Base-by-base conservation (phyloP, 2,329 filamentous ascomycete genomes). In the Fusarium redolens region DNA sequence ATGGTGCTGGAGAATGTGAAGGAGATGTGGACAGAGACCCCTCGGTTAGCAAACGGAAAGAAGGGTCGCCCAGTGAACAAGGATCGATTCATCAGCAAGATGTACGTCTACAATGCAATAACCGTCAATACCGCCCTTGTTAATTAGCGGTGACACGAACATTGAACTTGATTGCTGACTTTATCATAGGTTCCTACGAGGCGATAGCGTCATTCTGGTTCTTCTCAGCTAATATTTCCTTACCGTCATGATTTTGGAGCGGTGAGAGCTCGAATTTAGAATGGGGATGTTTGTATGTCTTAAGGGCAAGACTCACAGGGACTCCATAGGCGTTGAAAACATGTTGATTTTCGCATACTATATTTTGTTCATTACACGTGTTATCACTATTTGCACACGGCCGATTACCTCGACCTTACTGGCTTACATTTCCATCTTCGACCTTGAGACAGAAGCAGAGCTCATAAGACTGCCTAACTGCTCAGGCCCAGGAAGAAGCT, bases 21-120 rank as follows among this genome's bases (percentile, higher is more conserved):
- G 88, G 96, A 99, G 86, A 98, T 99, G 96, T 99, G 96, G 96
- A 98, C 95, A 14, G 96, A 99, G 86, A 96, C 93, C 62, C 95
- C 96, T 54, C 87, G 91, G 69, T 88, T 93, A 79, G 91, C 93
- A 28, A 92, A 92, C 74, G 96, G 96, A 75, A 96, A 96, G 87
- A 95, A 95, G 85, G 95, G 95, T 62, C 88, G 92, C 78, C 91
- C 93, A 48, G 94, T 98, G 71, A 99, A 99, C 86, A 98, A 98
- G 90, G 96, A 99, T 84, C 89, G 96, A 45, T 98, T 98, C 84
- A 96, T 98, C 79, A 97, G 94, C 88, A 98, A 98, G 87, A 96
- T 98, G 95, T 95, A 82, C 76, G 91, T 89, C n/a, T 17, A 40
- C 6, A 33, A 28, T 41, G 30, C 31, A 41, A 30, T 15, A 33